Conservation (phyloP, 2,329 filamentous ascomycete genomes). For the Pseudogymnoascus sp. region DNA sequence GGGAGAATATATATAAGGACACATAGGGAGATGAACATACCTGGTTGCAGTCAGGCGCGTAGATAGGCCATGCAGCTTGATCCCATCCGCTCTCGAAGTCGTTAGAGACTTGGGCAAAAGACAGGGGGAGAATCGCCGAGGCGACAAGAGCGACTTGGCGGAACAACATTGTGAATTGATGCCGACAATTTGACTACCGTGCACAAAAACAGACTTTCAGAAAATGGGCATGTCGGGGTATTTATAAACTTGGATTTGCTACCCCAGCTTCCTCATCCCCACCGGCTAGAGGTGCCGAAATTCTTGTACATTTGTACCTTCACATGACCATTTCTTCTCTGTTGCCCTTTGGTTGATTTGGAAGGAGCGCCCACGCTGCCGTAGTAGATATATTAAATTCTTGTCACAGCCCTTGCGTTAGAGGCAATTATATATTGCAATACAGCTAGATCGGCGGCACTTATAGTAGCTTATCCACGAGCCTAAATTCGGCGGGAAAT, state of each 20-base stretch:
- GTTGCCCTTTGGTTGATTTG: conserved; percentile 14
- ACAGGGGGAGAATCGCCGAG: conserved; percentile 38
- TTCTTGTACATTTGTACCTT: conserved; percentile 13
- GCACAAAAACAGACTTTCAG: conserved; percentile 13
- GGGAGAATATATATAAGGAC: background rate
- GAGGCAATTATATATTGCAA: background rate
- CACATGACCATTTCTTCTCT: conserved; percentile 12
- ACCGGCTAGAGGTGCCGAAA: conserved; percentile 15
- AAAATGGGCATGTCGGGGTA: conserved; percentile 17
- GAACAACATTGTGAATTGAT: conserved; percentile 33
- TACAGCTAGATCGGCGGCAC: background rate
- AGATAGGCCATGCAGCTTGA: conserved; percentile 48
- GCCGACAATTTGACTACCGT: conserved; percentile 7
- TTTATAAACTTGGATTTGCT: conserved; percentile 25
- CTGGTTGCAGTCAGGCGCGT: conserved; percentile 52
- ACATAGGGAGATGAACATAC: conserved; percentile 19
- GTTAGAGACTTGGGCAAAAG: conserved; percentile 41
- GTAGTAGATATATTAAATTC: conserved; percentile 22
- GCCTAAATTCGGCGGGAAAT: conserved; percentile 2
- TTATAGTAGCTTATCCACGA: background rate
- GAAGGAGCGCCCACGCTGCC: conserved; percentile 22
- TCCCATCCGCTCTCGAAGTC: conserved; percentile 53
- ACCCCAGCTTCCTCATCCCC: conserved; percentile 16
- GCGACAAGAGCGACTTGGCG: conserved; percentile 37
- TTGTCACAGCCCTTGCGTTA: conserved; percentile 10